Evolutionary conservation across 163 green algal species (phyloP).

Genomic region (Prototheca wickerhamii): DNA sequence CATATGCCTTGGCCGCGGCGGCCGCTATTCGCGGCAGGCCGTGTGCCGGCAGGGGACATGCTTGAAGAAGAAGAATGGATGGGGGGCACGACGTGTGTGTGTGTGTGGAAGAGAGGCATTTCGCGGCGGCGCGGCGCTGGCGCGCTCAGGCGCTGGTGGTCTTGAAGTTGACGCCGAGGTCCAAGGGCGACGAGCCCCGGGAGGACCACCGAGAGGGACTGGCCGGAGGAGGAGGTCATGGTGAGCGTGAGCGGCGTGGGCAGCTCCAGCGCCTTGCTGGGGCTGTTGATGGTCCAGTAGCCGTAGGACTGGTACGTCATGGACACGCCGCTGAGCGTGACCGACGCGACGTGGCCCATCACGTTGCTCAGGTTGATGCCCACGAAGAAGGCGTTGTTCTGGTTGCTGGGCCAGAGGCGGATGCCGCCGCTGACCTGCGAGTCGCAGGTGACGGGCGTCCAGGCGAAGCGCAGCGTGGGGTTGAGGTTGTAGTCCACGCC

Average conservation of each 20-base stretch:
- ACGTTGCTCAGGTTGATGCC: constrained; percentile 28
- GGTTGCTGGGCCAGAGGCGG: constrained; percentile 10
- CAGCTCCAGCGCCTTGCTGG: constrained; percentile 10
- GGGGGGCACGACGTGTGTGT: no score
- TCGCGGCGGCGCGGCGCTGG: no score
- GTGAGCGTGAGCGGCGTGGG: constrained; percentile 11
- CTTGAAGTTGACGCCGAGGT: constrained; percentile 33
- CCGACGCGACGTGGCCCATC: constrained; percentile 7
- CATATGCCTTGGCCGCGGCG: no score
- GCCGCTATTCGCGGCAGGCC: no score
- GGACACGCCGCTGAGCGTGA: constrained; percentile 8
- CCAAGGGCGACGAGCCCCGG: constrained; percentile 8
- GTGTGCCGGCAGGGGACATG: no score
- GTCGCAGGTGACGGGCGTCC: constrained; percentile 13
- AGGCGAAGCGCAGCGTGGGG: constrained; percentile 11
- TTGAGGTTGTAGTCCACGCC: constrained; percentile 20
- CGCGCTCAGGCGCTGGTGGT: background rate
- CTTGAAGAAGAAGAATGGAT: no score
- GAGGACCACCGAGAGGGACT: constrained; percentile 5
- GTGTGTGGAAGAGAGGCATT: no score
- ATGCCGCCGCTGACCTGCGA: constrained; percentile 24
- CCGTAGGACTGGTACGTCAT: constrained; percentile 17
- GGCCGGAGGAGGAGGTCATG: background rate
- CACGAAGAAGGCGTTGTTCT: constrained; percentile 18
- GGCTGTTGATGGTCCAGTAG: constrained; percentile 19